Conservation (phyloP, 2,329 filamentous ascomycete species). For the Anthostomella pinea region DNA sequence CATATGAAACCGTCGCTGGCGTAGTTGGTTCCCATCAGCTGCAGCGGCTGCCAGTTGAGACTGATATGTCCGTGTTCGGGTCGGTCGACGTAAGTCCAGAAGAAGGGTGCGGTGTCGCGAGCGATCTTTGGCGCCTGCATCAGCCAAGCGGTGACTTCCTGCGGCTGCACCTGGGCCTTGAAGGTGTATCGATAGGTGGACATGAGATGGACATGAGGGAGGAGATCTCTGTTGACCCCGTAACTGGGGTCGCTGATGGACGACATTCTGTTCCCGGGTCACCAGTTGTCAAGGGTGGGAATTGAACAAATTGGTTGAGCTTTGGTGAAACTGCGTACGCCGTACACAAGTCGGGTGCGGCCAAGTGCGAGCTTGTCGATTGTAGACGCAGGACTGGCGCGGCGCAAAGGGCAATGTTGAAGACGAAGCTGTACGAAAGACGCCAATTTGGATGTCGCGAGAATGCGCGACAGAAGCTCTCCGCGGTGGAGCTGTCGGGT, state of each 20-base stretch:
- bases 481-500: neutral
- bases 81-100: conserved; percentile 86
- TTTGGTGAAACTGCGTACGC: too few species aligned
- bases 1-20: conserved; percentile 92
- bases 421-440: conserved; percentile 1
- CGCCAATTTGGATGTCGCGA: conserved; percentile 10
- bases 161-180: conserved; percentile 66
- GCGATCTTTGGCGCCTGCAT: conserved; percentile 81
- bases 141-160: conserved; percentile 80
- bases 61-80: conserved; percentile 80
- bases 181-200: conserved; percentile 79
- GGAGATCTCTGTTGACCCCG: conserved; percentile 49
- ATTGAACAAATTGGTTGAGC: too few species aligned
- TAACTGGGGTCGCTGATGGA: conserved; percentile 44
- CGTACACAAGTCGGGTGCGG: too few species aligned
- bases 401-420: conserved; percentile 1
- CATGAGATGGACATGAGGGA: conserved; percentile 86
- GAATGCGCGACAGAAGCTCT: conserved; percentile 13
- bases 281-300: too few species aligned
- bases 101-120: conserved; percentile 80
- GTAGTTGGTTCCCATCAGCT: conserved; percentile 68
- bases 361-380: too few species aligned
- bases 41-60: conserved; percentile 83
- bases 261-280: conserved; percentile 23
- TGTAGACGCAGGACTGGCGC: neutral